Percentiles rank a stretch among this genome's conserved stretches.
Conservation (phyloP, 306 rosid genomes). For the Vicia sativa region DNA sequence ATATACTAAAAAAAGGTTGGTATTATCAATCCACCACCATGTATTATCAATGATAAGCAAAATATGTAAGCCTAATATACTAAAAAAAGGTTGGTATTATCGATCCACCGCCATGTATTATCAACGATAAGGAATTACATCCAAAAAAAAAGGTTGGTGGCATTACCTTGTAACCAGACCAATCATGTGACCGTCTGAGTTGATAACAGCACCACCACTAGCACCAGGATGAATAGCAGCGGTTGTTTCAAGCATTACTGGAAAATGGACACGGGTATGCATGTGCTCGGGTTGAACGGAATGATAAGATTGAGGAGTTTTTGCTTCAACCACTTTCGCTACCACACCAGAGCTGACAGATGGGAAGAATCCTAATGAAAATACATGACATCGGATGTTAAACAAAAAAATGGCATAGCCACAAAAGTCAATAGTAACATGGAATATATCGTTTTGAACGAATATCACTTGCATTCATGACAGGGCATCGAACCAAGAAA, state of each 20-base stretch:
- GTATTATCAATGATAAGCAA: conserved; percentile 28
- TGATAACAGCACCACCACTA: conserved; percentile 93
- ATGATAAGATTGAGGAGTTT: conserved; percentile 55
- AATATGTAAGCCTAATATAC: conserved; percentile 33
- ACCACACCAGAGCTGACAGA: conserved; percentile 89
- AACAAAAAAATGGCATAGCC: background rate
- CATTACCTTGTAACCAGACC: conserved; percentile 91
- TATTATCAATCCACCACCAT: no score
- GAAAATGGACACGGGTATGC: conserved; percentile 48
- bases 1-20: no score
- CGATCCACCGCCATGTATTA: no score
- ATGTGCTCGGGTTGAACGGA: conserved; percentile 46
- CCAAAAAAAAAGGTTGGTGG: background rate
- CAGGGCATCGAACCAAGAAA: conserved; percentile 25
- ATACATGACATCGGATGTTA: conserved; percentile 26
- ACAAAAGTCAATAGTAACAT: background rate
- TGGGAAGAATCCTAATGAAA: conserved; percentile 66
- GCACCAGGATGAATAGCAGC: conserved; percentile 97
- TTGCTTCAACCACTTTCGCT: conserved; percentile 79
- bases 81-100: background rate
- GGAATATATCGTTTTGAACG: background rate
- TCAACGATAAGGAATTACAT: conserved; percentile 8
- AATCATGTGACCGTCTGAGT: conserved; percentile 86
- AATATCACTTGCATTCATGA: conserved; percentile 11
- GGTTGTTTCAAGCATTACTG: conserved; percentile 92